Conservation (phyloP, 129 eudicot genomes). For the Ambrosia trifida region DNA sequence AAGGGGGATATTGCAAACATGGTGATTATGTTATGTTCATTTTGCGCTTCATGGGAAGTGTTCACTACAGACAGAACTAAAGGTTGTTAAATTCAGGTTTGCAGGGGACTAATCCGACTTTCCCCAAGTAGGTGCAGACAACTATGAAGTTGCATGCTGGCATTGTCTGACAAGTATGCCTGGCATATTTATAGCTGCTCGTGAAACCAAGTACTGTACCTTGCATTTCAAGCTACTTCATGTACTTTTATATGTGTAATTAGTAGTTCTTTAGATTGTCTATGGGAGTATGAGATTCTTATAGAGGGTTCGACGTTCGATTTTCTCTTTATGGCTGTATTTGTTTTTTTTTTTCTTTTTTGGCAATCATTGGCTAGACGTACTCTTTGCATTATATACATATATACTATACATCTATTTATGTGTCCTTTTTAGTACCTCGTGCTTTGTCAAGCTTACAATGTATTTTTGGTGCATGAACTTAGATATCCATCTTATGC, state of each 20-base stretch:
- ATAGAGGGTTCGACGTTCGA: constrained; percentile 1
- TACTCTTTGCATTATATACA: constrained; percentile 21
- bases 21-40: constrained; percentile 21
- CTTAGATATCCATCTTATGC: constrained; percentile 30
- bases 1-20: constrained; percentile 10
- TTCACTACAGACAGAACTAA: constrained; percentile 20
- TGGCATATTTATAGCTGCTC: constrained; percentile 82
- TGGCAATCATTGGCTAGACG: constrained; percentile 22
- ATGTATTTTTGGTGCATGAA: constrained; percentile 30
- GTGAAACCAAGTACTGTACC: constrained; percentile 76
- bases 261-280: constrained; percentile 21
- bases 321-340: constrained; percentile 19
- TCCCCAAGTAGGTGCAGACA: constrained; percentile 22
- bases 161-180: constrained; percentile 75
- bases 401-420: constrained; percentile 12
- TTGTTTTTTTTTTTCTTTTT: constrained; percentile 18
- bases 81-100: constrained; percentile 43
- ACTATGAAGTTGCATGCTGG: constrained; percentile 40
- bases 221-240: constrained; percentile 22
- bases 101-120: constrained; percentile 30
- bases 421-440: constrained; percentile 36
- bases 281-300: constrained; percentile 28
- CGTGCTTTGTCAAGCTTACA: constrained; percentile 24
- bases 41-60: constrained; percentile 21
- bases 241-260: constrained; percentile 18